Evolutionary conservation across 2,329 filamentous ascomycete species (phyloP).

Genomic region (Penicillium palitans): DNA sequence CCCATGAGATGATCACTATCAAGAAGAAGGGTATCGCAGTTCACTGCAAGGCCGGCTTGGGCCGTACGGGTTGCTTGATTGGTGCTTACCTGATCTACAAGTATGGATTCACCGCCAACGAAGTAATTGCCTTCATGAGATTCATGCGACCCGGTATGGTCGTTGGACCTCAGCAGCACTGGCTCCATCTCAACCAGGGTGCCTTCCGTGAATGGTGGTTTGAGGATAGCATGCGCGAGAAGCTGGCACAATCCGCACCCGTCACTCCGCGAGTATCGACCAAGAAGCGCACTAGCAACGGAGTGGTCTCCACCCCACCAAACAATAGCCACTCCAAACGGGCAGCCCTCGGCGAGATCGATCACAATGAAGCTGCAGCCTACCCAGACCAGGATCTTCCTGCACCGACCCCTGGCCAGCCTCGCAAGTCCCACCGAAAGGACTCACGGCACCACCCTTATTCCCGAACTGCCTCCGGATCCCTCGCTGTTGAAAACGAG

Average conservation of each 20-base stretch:
- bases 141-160: slow-evolving; percentile 99
- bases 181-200: slow-evolving; percentile 95
- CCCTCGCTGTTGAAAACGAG: slow-evolving; percentile 41
- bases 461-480: slow-evolving; percentile 56
- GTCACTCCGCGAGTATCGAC: slow-evolving; percentile 57
- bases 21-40: slow-evolving; percentile 93
- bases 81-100: slow-evolving; percentile 97
- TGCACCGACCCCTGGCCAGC: slow-evolving; percentile 92
- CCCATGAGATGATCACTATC: slow-evolving; percentile 89
- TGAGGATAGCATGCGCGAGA: slow-evolving; percentile 76
- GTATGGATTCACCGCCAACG: slow-evolving; percentile 95
- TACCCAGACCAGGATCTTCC: slow-evolving; percentile 79
- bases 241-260: slow-evolving; percentile 67
- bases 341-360: slow-evolving; percentile 89
- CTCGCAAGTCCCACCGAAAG: slow-evolving; percentile 78
- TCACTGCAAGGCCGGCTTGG: slow-evolving; percentile 96
- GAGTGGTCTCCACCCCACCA: slow-evolving; percentile 78
- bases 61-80: slow-evolving; percentile 92
- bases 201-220: slow-evolving; percentile 98
- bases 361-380: slow-evolving; percentile 66
- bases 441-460: slow-evolving; percentile 75
- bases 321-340: slow-evolving; percentile 74
- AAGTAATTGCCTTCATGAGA: slow-evolving; percentile 96
- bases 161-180: slow-evolving; percentile 96
- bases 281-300: slow-evolving; percentile 64